phyloP scores from a whole-genome alignment of 2,329 filamentous ascomycete genomes.

The Lasiodiplodia gonubiensis region DNA sequence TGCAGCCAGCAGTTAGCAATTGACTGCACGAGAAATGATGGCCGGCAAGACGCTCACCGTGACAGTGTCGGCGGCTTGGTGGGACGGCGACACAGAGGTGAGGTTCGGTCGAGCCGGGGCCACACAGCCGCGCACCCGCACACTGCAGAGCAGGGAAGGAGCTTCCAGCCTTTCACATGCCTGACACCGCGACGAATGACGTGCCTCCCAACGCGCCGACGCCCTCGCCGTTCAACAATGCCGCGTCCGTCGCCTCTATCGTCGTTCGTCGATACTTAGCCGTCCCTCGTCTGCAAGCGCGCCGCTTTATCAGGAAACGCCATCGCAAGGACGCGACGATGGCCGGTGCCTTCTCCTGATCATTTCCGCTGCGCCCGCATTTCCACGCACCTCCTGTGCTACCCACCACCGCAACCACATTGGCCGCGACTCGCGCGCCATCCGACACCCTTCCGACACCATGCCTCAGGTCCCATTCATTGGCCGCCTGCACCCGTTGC shows the following conservation, averaged over 20 bases:
- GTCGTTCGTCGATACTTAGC: neutral
- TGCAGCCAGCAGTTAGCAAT: neutral
- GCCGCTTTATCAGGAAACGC: conserved; percentile 10
- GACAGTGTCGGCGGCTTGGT: neutral
- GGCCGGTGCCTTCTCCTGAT: conserved; percentile 25
- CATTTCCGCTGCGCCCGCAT: conserved; percentile 10
- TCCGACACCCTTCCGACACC: conserved; percentile 14
- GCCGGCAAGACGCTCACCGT: neutral
- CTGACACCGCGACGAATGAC: neutral
- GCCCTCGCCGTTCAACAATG: conserved; percentile 13
- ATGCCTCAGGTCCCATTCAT: conserved; percentile 68
- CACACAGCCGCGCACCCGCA: neutral
- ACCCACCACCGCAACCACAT: conserved; percentile 19
- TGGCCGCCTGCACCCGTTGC: conserved; percentile 65
- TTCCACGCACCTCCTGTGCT: conserved; percentile 17
- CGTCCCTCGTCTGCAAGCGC: conserved; percentile 2
- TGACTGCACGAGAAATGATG: neutral
- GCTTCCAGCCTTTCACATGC: conserved; percentile 15
- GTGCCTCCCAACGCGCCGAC: conserved; percentile 19
- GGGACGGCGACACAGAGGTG: neutral
- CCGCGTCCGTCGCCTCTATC: conserved; percentile 2
- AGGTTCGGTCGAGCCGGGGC: neutral
- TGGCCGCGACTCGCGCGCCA: conserved; percentile 13
- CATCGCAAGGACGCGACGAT: conserved; percentile 20
- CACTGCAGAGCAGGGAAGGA: neutral